Evolutionary conservation across 805 yeast genomes (phyloP), one percentile per base, ranked within the genome.

Genomic region (Kazachstania martiniae): DNA sequence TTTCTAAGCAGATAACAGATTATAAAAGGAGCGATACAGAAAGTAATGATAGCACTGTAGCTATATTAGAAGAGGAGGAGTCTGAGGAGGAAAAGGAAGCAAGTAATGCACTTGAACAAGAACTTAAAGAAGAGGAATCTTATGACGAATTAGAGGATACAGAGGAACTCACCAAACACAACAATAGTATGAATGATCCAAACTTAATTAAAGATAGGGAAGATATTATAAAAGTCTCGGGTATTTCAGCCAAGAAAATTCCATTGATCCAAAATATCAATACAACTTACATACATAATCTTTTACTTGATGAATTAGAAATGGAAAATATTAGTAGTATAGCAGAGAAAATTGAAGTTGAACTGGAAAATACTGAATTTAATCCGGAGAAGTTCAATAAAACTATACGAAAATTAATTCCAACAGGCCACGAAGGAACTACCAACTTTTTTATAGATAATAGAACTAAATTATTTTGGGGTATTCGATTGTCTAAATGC

Each of bases 201-300:
- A n/a, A n/a, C n/a, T n/a, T n/a, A n/a, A n/a, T n/a, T n/a, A 40
- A 31, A 23, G 39, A 48, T 10, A 43, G 47, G 12, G 43, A 39
- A 9, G 34, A 42, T 27, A 26, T 40, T 7, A 13, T 46, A 12
- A 26, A 24, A 15, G 15, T 37, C 9, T 19, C 32, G 12, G 14
- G 12, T 12, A 21, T 15, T 6, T 10, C 18, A n/a, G n/a, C n/a
- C n/a, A n/a, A n/a, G n/a, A n/a, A n/a, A n/a, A n/a, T n/a, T n/a
- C 23, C 39, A 6, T 43, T 58, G 8, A 57, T 70, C 3, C 45
- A 54, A 5, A 61, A 62, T 3, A 59, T 73, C 14, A 70, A 65
- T 32, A 57, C 66, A 5, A 66, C 59, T 35, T 82, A 74, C 69
- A 53, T 82, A 2, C 72, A 72, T 31, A 61, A 72, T 36, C 62